Conservation (phyloP, 768 basidiomycete genomes). For the Strobilomyces confusus region DNA sequence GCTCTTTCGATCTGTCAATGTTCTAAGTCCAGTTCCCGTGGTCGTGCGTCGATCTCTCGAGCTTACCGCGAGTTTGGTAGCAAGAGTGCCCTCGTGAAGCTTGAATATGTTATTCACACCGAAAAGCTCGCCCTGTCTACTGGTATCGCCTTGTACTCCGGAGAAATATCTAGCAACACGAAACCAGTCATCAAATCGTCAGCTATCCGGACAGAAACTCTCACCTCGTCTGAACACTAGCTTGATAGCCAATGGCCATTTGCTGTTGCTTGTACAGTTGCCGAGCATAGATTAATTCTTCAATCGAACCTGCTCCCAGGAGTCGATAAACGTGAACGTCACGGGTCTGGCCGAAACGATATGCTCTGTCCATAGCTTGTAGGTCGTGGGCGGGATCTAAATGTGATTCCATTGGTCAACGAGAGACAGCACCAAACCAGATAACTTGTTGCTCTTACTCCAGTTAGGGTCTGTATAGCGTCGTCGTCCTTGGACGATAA, state of each 20-base stretch:
- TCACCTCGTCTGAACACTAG: slow-evolving; percentile 77
- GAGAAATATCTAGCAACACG: slow-evolving; percentile 58
- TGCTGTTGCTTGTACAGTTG: slow-evolving; percentile 94
- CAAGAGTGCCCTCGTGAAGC: slow-evolving; percentile 62
- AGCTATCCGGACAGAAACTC: neutral
- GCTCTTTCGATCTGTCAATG: slow-evolving; percentile 69
- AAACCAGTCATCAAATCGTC: neutral
- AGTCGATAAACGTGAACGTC: slow-evolving; percentile 83
- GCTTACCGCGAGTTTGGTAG: slow-evolving; percentile 71
- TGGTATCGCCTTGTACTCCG: slow-evolving; percentile 76
- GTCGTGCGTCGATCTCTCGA: neutral
- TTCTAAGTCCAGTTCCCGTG: neutral
- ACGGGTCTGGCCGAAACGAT: slow-evolving; percentile 81
- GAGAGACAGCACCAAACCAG: neutral
- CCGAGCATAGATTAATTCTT: slow-evolving; percentile 83
- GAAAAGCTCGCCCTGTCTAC: slow-evolving; percentile 77
- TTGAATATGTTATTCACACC: slow-evolving; percentile 84
- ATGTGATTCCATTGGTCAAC: neutral
- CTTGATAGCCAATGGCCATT: slow-evolving; percentile 87
- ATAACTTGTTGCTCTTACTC: slow-evolving; percentile 65
- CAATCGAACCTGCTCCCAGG: slow-evolving; percentile 81
- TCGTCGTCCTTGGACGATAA: neutral
- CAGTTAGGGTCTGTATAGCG: slow-evolving; percentile 75
- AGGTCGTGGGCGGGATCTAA: slow-evolving; percentile 93
- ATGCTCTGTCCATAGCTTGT: slow-evolving; percentile 87